A percentile compares a stretch with the other conserved stretches of the same genome.
Conservation (phyloP, 1,139 yeast species). For the Ogataea hybrid region DNA sequence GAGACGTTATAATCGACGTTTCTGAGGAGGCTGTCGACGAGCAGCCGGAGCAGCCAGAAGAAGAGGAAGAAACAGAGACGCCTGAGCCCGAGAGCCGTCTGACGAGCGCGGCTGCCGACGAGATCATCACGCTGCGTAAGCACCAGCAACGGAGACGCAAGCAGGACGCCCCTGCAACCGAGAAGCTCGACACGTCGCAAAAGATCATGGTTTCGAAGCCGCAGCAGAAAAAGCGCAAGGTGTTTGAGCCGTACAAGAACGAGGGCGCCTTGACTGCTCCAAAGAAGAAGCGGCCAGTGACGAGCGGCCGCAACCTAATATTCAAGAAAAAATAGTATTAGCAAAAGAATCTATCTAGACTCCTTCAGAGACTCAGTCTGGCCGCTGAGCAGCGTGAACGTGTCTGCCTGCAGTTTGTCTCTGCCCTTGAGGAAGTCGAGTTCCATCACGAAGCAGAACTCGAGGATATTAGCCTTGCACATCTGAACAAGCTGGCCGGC, state of each 20-base stretch:
- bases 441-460: slow-evolving; percentile 88
- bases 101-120: slow-evolving; percentile 38
- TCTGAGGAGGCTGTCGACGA: slow-evolving; percentile 10
- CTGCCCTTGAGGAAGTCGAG: slow-evolving; percentile 93
- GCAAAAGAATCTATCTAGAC: neutral
- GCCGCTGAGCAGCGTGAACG: slow-evolving; percentile 82
- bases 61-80: slow-evolving; percentile 2
- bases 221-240: slow-evolving; percentile 40
- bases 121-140: slow-evolving; percentile 53
- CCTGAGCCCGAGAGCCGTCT: slow-evolving; percentile 3
- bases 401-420: slow-evolving; percentile 80
- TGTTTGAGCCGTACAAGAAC: slow-evolving; percentile 60
- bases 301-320: slow-evolving; percentile 28
- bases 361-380: slow-evolving; percentile 51
- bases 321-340: slow-evolving; percentile 21
- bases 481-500: slow-evolving; percentile 82
- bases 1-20: slow-evolving; percentile 18
- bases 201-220: slow-evolving; percentile 40
- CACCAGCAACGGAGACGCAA: slow-evolving; percentile 20
- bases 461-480: slow-evolving; percentile 66
- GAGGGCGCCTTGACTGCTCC: slow-evolving; percentile 32
- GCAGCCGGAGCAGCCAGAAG: neutral
- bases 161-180: slow-evolving; percentile 18
- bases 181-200: slow-evolving; percentile 47
- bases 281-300: slow-evolving; percentile 27